Percentiles rank a stretch among this genome's conserved stretches.
phyloP scores from a whole-genome alignment of 305 asterid genomes.

The Plantago rigida region DNA sequence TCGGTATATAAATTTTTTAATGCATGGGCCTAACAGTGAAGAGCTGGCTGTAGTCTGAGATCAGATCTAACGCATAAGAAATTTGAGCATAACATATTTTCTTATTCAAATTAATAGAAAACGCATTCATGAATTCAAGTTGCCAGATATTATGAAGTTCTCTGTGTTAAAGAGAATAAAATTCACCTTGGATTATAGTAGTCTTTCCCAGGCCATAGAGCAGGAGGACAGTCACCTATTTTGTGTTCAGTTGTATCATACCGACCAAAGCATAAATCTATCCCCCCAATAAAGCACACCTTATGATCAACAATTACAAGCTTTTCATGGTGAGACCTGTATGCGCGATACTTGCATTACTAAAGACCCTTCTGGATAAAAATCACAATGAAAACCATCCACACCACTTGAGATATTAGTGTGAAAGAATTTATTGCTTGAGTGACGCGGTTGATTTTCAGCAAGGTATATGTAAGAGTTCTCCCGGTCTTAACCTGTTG shows the following conservation, averaged over 20 bases:
- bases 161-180: slow-evolving; percentile 6
- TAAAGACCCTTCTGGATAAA: too few species aligned
- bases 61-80: too few species aligned
- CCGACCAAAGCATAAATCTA: slow-evolving; percentile 93
- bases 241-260: slow-evolving; percentile 74
- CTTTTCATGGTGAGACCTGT: slow-evolving; percentile 99
- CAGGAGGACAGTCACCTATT: slow-evolving; percentile 63
- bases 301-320: slow-evolving; percentile 80
- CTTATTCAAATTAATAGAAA: neutral
- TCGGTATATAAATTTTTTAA: neutral
- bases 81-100: too few species aligned
- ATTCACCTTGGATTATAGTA: slow-evolving; percentile 88
- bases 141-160: slow-evolving; percentile 6
- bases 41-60: neutral
- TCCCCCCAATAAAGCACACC: slow-evolving; percentile 75
- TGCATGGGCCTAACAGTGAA: neutral
- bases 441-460: too few species aligned
- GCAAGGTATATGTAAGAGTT: too few species aligned
- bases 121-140: slow-evolving; percentile 3
- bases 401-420: too few species aligned
- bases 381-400: too few species aligned
- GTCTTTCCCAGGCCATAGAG: slow-evolving; percentile 87
- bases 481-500: neutral
- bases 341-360: slow-evolving; percentile 16
- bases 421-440: too few species aligned